These are phyloP conservation scores for Aspergillus heteromorphus DNA, from an alignment of 495 filamentous ascomycete species.

Conservation along the genomic window DNA sequence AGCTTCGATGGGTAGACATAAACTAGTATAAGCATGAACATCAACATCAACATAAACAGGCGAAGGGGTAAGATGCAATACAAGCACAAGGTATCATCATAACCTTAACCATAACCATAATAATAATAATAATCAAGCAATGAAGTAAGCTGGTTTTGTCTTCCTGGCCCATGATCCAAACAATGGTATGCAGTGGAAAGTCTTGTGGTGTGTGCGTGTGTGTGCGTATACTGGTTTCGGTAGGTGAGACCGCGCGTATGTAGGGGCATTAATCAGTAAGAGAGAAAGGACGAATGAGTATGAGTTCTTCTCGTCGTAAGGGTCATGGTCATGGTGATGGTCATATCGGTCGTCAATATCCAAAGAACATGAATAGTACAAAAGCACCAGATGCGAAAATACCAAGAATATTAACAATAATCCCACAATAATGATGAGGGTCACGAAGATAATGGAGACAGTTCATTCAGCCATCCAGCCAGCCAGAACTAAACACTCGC, in stretches of 20 bases:
- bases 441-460: too few relatives aligned
- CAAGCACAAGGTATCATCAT: neutral
- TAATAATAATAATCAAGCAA: neutral
- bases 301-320: neutral
- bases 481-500: constrained; percentile 39
- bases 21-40: too few relatives aligned
- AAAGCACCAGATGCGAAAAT: neutral
- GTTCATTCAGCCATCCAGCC: too few relatives aligned
- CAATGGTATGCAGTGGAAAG: too few relatives aligned
- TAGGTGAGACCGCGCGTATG: neutral
- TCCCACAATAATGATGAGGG: too few relatives aligned
- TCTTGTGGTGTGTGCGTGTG: too few relatives aligned
- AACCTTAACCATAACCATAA: neutral
- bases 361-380: constrained; percentile 2
- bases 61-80: neutral
- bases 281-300: too few relatives aligned
- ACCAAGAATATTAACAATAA: too few relatives aligned
- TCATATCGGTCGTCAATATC: neutral
- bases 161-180: neutral
- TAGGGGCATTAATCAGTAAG: neutral
- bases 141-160: neutral
- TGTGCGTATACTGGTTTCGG: too few relatives aligned
- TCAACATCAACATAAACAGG: neutral
- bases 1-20: too few relatives aligned
- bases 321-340: too few relatives aligned